Evolutionary conservation across 768 basidiomycete species (phyloP), one percentile per base, ranked within the genome.

Genomic region (Kwoniella sp.): DNA sequence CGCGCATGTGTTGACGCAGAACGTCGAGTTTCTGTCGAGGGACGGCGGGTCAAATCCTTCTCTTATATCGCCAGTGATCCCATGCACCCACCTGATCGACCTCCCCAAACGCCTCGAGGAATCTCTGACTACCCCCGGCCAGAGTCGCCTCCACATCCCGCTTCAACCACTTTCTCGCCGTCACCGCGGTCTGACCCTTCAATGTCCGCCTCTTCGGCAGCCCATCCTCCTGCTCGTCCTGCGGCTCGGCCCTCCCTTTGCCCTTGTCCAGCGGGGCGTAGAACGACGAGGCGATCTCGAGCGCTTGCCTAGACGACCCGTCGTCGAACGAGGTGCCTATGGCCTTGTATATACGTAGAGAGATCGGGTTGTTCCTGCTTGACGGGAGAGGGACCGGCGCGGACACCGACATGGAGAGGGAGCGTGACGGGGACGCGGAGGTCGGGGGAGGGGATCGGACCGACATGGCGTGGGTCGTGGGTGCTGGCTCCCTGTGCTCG

Each of bases 261-360:
- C 44, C 48, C 25, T 57, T 57, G 3, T 41, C 27, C 14, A 22
- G 19, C 3, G 59, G 58, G 12, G 63, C 78, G 69, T 95, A 96
- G 43, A 89, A 78, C 14, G 85, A 82, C 2, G 89, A 89, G 31
- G 93, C 81, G 0, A 89, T 91, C 39, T 81, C 79, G 11, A 95
- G 77, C 2, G 89, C 90, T 62, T 93, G 87, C 23, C 79, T 78
- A 0, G 66, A 66, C 9, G 61, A 56, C 0, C 64, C 62, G 42
- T 76, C 71, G 41, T 76, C 73, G 53, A 76, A 74, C 9, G 69
- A 58, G 0, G 88, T 89, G 29, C 86, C 84, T 17, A 93, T 78
- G 55, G 92, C 85, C 75, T 95, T 95, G 75, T 89, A 91, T n/a
- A 93, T 77, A 10, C 91, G 80, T 0, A 86, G 75, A n/a, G 89